phyloP scores from a whole-genome alignment of 768 basidiomycete species.

The Pulveroboletus ravenelii region DNA sequence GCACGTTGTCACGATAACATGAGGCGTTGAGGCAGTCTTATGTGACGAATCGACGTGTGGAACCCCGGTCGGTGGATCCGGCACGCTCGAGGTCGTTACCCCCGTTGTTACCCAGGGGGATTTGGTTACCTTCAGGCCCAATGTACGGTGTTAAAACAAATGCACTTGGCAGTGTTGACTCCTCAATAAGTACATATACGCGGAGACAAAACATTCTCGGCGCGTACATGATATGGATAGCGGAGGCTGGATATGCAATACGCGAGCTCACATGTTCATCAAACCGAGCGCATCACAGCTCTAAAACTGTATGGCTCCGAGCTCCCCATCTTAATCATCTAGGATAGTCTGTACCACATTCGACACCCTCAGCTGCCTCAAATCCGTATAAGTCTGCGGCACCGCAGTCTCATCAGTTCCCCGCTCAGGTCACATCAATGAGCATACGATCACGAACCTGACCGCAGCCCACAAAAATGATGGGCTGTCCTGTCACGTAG shows the following conservation, averaged over 20 bases:
- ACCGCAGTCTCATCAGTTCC: slow-evolving; percentile 6
- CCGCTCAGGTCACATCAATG: not conserved
- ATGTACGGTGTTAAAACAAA: not conserved
- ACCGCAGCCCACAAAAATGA: slow-evolving; percentile 96
- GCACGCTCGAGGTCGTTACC: not conserved
- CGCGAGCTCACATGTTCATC: not conserved
- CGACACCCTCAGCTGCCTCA: slow-evolving; percentile 82
- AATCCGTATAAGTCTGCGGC: slow-evolving; percentile 87
- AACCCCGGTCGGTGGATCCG: not conserved
- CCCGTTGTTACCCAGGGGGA: not conserved
- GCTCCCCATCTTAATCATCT: slow-evolving; percentile 44
- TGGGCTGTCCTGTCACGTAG: slow-evolving; percentile 97
- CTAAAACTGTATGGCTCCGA: not conserved
- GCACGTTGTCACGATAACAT: too few species aligned
- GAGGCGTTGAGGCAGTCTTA: too few species aligned
- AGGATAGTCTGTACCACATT: slow-evolving; percentile 95
- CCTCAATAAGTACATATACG: not conserved
- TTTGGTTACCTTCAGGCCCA: too few species aligned
- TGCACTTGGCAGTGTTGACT: not conserved
- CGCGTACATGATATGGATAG: not conserved
- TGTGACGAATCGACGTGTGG: not conserved
- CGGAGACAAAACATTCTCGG: not conserved
- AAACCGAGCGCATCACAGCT: not conserved
- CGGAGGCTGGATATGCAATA: not conserved
- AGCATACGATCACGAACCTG: slow-evolving; percentile 54